A percentile compares a stretch with the other conserved stretches of the same genome.
These are phyloP conservation scores for Solanum paucissectum DNA, from an alignment of 257 asterid genomes.

Conservation along the genomic window DNA sequence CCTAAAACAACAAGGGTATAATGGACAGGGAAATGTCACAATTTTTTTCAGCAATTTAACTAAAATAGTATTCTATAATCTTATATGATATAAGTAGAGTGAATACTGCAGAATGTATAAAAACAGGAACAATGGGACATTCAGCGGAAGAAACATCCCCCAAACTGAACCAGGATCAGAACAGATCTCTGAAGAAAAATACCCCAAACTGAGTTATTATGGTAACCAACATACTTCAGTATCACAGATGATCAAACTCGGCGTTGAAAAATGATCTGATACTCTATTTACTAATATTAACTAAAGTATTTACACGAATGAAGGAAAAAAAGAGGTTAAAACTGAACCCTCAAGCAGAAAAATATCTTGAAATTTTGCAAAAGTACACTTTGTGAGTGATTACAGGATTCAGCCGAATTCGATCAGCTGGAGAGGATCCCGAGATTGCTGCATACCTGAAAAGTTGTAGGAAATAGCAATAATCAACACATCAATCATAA, in stretches of 20 bases:
- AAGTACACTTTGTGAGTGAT: slow-evolving; percentile 9
- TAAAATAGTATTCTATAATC: not conserved
- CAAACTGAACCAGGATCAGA: not conserved
- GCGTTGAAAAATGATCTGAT: slow-evolving; percentile 1
- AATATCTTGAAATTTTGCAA: not conserved
- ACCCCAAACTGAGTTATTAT: not conserved
- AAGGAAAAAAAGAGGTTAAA: not conserved
- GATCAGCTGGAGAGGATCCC: slow-evolving; percentile 69
- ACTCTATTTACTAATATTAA: not conserved
- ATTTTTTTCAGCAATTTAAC: not conserved
- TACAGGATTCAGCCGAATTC: slow-evolving; percentile 73
- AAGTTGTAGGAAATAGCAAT: not conserved
- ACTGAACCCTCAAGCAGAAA: not conserved
- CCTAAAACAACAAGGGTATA: not conserved
- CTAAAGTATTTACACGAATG: not conserved
- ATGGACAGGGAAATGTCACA: not conserved
- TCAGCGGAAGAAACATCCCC: not conserved
- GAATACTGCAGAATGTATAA: not conserved
- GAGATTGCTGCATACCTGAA: slow-evolving; percentile 88
- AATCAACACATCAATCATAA: not conserved
- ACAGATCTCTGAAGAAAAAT: not conserved
- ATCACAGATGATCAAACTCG: not conserved
- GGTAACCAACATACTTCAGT: not conserved
- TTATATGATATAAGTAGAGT: not conserved
- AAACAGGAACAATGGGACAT: not conserved